Percentiles rank a stretch among this genome's conserved stretches.
These are phyloP conservation scores for Sideroxylon spinosum DNA, from an alignment of 179 eudicot genomes.

Conservation along the genomic window DNA sequence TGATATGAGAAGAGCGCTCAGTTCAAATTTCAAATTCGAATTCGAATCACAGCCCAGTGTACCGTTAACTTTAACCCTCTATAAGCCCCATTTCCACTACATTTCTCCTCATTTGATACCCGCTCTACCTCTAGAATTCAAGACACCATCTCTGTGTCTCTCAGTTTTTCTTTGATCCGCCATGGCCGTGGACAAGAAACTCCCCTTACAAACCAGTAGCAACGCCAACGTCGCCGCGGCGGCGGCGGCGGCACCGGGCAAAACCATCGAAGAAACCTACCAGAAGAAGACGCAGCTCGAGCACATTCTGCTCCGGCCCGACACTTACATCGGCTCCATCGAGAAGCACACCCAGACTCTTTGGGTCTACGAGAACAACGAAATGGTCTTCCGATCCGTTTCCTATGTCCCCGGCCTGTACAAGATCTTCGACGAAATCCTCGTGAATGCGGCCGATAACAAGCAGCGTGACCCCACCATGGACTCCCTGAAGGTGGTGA, in stretches of 20 bases:
- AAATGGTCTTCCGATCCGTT: constrained; percentile 39
- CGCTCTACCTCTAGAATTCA: constrained; percentile 7
- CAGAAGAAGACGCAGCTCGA: constrained; percentile 89
- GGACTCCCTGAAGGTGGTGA: constrained; percentile 60
- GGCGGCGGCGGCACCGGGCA: constrained; percentile 11
- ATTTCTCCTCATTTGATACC: constrained; percentile 20
- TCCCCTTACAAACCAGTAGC: constrained; percentile 52
- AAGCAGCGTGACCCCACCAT: constrained; percentile 79
- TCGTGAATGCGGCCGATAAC: constrained; percentile 89
- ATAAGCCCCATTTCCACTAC: background rate
- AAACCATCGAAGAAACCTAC: constrained; percentile 85
- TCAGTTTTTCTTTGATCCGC: constrained; percentile 2
- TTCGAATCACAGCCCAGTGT: constrained; percentile 6
- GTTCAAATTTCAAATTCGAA: background rate
- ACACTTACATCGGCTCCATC: constrained; percentile 84
- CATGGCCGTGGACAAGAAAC: constrained; percentile 32
- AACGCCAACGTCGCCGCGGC: constrained; percentile 39
- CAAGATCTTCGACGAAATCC: constrained; percentile 92
- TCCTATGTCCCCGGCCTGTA: constrained; percentile 77
- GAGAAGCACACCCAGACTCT: constrained; percentile 60
- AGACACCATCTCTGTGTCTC: constrained; percentile 51
- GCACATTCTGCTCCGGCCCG: constrained; percentile 90
- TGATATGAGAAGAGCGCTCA: background rate
- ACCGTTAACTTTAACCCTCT: constrained; percentile 7
- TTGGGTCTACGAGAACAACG: constrained; percentile 57